Evolutionary conservation across 306 rosid species (phyloP), one percentile per base, ranked within the genome.

Genomic region (Rosa lucieae): DNA sequence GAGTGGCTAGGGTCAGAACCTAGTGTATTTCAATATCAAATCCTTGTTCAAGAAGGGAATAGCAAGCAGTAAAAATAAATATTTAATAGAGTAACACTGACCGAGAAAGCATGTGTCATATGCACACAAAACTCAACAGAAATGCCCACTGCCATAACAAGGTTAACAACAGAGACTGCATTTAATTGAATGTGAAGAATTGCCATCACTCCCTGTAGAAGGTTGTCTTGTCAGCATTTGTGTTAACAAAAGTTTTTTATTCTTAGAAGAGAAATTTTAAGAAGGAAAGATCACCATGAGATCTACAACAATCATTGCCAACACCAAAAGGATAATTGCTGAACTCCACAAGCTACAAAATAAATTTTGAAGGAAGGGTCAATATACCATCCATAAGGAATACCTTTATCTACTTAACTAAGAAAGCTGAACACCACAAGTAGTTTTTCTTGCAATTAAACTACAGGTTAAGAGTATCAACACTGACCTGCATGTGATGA

Each of bases 61-160:
- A 79, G 10, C 9, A 44, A 26, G 29, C 44, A 56, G 44, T 44
- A 56, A 3, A 63, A 10, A 13, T 42, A 42, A 12, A 70, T 44
- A 43, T 18, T 76, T 42, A 6, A 42, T 35, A 42, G 47, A 55
- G 82, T 26, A 76, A 85, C 84, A 95, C 98, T 85, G 49, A 95
- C 99, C 77, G 85, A 82, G 85, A 95, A 95, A 80, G 99, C 89
- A 84, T 95, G 99, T 39, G 97, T 89, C 86, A 95, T 80, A 48
- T 91, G 99, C 78, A 95, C 99, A 82, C 98, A 95, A 83, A 95
- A 95, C 89, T 95, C 99, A 70, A 95, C 99, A 78, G 92, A 93
- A 85, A 95, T 93, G 85, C 99, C 99, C 82, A 95, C 98, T 47
- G 99, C 86, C 99, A 95, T 95, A 61, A 93, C 87, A 77, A 95